These are phyloP conservation scores for Penicillium steckii DNA, from an alignment of 495 filamentous ascomycete species.

Conservation along the genomic window DNA sequence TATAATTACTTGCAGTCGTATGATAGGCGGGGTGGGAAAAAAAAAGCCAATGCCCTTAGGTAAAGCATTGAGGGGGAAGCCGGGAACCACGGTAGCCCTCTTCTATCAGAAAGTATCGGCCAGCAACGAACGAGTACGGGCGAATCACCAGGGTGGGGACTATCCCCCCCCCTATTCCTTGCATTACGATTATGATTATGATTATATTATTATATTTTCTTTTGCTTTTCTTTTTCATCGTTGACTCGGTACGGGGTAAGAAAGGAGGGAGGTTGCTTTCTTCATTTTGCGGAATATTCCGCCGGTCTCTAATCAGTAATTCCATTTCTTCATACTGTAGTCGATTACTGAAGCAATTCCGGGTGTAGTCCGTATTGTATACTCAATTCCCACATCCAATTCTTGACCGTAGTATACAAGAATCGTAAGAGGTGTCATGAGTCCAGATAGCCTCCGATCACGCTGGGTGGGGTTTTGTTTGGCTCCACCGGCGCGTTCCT, in stretches of 20 bases:
- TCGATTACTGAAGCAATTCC: too few species aligned
- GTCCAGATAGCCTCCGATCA: constrained; percentile 22
- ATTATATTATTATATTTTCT: constrained; percentile 4
- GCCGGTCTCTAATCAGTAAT: too few species aligned
- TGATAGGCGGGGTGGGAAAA: neutral
- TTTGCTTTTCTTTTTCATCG: neutral
- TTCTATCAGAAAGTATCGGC: constrained; percentile 1
- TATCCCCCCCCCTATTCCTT: neutral
- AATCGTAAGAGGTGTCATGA: constrained; percentile 6
- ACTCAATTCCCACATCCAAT: too few species aligned
- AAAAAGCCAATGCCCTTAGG: neutral
- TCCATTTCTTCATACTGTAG: too few species aligned
- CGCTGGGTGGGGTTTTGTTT: constrained; percentile 18
- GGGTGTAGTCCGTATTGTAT: too few species aligned
- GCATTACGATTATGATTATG: neutral
- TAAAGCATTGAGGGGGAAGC: neutral
- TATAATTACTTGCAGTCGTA: neutral
- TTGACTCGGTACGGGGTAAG: neutral
- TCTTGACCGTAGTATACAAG: neutral
- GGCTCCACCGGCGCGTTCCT: constrained; percentile 22
- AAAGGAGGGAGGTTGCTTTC: too few species aligned
- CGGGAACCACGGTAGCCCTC: neutral
- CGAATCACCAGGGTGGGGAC: neutral
- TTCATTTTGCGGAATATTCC: too few species aligned
- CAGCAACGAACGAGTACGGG: neutral